Evolutionary conservation across 129 eudicot genomes (phyloP).

Genomic region (Flaveria trinervia): DNA sequence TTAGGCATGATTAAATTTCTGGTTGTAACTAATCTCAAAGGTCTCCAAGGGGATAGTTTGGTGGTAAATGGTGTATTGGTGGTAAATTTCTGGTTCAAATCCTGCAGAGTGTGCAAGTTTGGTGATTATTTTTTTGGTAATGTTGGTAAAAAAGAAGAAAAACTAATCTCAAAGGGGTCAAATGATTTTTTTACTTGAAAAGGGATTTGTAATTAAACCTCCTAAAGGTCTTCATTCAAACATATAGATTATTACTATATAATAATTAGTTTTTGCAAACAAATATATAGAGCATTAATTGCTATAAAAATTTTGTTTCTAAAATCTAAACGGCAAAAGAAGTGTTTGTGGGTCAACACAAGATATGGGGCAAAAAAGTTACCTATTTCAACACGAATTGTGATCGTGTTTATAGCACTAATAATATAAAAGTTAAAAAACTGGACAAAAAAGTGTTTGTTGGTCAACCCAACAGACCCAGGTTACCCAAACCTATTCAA

Average conservation of each 20-base stretch:
- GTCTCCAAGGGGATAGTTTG: not conserved
- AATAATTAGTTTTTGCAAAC: not conserved
- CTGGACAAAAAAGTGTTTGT: not conserved
- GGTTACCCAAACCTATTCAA: not conserved
- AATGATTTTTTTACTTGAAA: not conserved
- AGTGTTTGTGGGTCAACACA: not conserved
- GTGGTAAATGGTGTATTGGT: too few species aligned
- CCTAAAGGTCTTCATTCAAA: too few species aligned
- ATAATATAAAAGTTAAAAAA: not conserved
- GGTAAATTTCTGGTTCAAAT: too few species aligned
- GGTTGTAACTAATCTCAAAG: not conserved
- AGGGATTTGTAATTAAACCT: not conserved
- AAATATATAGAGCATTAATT: not conserved
- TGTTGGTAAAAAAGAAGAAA: not conserved
- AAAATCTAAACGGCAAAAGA: not conserved
- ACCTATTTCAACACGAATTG: not conserved
- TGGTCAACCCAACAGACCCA: not conserved
- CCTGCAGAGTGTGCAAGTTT: too few species aligned
- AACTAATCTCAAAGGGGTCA: not conserved
- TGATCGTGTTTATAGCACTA: not conserved
- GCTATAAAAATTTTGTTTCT: not conserved
- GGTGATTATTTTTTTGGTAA: too few species aligned
- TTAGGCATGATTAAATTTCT: not conserved
- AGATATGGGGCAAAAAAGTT: not conserved
- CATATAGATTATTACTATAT: not conserved